Base-by-base conservation (phyloP, 345 rosid genomes). In the Salix dunnii region DNA sequence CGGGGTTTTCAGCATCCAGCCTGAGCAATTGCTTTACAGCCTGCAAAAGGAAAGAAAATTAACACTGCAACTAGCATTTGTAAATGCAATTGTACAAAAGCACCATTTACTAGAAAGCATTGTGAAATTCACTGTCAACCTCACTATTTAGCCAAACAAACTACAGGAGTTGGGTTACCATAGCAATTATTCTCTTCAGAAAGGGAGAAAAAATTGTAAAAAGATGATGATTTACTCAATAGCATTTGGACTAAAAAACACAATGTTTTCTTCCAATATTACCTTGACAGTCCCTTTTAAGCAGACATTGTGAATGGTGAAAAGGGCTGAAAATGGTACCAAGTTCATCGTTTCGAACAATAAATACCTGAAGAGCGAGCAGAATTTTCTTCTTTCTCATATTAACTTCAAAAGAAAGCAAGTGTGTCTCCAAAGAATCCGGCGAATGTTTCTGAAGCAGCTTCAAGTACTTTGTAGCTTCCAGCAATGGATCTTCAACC, bases 381-480 rank as follows among this genome's bases (percentile, higher is more conserved):
- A 96, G 87, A 86, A 89, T 85, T 83, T 91, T 92, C 81, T 86
- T 95, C 89, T 89, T 96, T 87, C 99, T 89, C 85, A 96, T 92
- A 77, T 94, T 91, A 68, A 94, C 93, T 89, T 94, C 97, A 85
- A 96, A 96, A 12, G 99, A 92, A 80, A 96, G 96, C 68, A 92
- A 79, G 90, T 96, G 99, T 40, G 97, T 94, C 83, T 96, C 98
- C 85, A 90, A 75, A 61, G 97, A 89, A 80, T 88, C 75, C 42
- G 96, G 89, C 2, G 99, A 94, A 82, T 85, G 88, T 85, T 87
- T 91, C 86, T 91, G 97, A 82, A 96, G 99, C 86, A 94, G 83
- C 78, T 90, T 94, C 91, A 92, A 81, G 85, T 96, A 96, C 83
- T 92, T 96, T 18, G 96, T 88, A 62, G 98, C 99, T 87, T 96